Evolutionary conservation across 2,329 filamentous ascomycete species (phyloP), one percentile per base, ranked within the genome.

Genomic region (Aplosporella prunicola): DNA sequence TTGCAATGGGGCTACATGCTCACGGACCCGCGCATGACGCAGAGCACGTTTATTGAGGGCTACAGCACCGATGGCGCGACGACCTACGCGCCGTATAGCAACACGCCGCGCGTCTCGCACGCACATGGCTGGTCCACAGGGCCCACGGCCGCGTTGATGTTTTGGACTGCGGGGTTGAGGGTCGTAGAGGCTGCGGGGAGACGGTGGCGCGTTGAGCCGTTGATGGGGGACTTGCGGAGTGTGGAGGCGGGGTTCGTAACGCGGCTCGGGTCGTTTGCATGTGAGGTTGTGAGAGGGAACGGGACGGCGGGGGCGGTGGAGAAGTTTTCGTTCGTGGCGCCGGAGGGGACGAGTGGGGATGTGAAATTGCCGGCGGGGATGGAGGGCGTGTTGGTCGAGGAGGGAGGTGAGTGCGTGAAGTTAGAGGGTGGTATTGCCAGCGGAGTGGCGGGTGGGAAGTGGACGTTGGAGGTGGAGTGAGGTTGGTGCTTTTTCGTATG

Each of bases 1-100:
- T 57, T 58, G 7, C 64, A 62, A 32, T 79, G 75, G 75, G 75
- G 74, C 9, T 76, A 72, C 71, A 78, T 78, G 45, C 55, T 75
- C 11, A 61, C 68, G 41, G 66, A 76, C 41, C 63, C 67, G 1
- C 68, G 73, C 44, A 72, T 72, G n/a, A 77, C 74, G 0, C 60
- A 68, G 39, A 71, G 65, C 27, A 78, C 76, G 0, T 66, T 73
- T 14, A 65, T 77, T 17, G 76, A 79, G 51, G 75, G 74, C 0
- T 78, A 75, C 41, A 60, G 73, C 2, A 52, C 52, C 0, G 65
- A 78, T 43, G 73, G 72, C 62, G 73, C 2, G 62, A 58, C 20
- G 57, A 65, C 32, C 31, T 68, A 72, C 37, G 58, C 57, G 2
- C 58, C 55, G 5, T 66, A 66, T 42, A 25, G 23, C 5, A 34